These are phyloP conservation scores for Musa schizocarpa DNA, from an alignment of 176 grass and related monocot species.

Conservation along the genomic window DNA sequence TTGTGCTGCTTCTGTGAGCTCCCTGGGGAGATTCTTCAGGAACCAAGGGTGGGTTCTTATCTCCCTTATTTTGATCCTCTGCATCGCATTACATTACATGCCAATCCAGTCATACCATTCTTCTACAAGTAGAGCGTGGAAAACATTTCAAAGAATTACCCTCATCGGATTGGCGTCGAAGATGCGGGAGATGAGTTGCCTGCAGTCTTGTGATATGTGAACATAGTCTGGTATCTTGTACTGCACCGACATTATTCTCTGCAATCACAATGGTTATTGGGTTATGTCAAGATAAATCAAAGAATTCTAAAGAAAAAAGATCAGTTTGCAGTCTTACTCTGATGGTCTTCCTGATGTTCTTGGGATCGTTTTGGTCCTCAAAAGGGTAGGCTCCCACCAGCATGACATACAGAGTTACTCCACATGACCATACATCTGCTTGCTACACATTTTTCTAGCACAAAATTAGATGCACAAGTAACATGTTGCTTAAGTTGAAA, in stretches of 20 bases:
- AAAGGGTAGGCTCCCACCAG: constrained; percentile 82
- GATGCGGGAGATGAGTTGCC: constrained; percentile 57
- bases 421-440: constrained; percentile 95
- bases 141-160: constrained; percentile 29
- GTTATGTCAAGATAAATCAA: not conserved
- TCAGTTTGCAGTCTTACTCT: constrained; percentile 25
- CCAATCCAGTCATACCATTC: not conserved
- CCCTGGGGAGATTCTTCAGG: constrained; percentile 62
- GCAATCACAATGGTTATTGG: constrained; percentile 24
- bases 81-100: constrained; percentile 8
- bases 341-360: constrained; percentile 72
- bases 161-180: constrained; percentile 47
- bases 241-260: constrained; percentile 60
- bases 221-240: constrained; percentile 79
- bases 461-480: not conserved
- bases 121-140: not conserved
- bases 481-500: not conserved
- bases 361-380: constrained; percentile 79
- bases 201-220: constrained; percentile 63
- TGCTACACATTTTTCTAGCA: constrained; percentile 29
- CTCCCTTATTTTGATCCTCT: constrained; percentile 68
- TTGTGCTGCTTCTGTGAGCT: constrained; percentile 70
- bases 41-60: constrained; percentile 85
- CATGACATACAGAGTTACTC: constrained; percentile 89
- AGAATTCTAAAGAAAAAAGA: not conserved